Conservation (phyloP, 164 flowering plant species). For the Aristolochia californica region DNA sequence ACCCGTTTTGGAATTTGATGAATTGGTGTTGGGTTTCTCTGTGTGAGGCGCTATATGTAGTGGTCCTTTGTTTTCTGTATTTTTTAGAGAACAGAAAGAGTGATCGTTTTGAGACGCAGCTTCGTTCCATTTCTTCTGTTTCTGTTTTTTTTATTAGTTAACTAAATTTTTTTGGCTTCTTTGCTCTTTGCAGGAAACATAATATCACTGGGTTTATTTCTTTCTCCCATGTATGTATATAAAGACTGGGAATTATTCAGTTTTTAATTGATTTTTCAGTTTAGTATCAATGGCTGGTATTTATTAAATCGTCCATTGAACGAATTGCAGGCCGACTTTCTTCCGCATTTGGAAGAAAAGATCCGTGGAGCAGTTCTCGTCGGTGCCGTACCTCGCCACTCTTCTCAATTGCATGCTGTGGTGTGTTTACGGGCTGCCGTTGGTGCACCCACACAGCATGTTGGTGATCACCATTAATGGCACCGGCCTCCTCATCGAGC, state of each 20-base stretch:
- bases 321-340: constrained; percentile 65
- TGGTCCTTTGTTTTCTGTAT: too few species aligned
- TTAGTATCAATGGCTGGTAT: background rate
- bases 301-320: background rate
- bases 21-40: too few species aligned
- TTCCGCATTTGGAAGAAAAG: constrained; percentile 56
- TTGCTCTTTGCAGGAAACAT: constrained; percentile 49
- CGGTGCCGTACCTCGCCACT: constrained; percentile 63
- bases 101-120: too few species aligned
- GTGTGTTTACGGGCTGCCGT: constrained; percentile 68
- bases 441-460: constrained; percentile 57
- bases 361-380: constrained; percentile 71
- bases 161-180: too few species aligned
- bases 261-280: background rate
- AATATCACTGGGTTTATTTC: constrained; percentile 43
- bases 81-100: too few species aligned
- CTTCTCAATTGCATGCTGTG: constrained; percentile 70
- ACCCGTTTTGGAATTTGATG: too few species aligned
- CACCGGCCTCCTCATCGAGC: constrained; percentile 47
- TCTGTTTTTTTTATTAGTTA: background rate
- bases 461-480: constrained; percentile 62
- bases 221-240: constrained; percentile 47
- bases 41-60: too few species aligned
- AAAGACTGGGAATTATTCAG: background rate
- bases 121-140: background rate